A percentile compares a stretch with the other conserved stretches of the same genome.
Conservation (phyloP, 177 flowering plant species). For the Tripterygium wilfordii region DNA sequence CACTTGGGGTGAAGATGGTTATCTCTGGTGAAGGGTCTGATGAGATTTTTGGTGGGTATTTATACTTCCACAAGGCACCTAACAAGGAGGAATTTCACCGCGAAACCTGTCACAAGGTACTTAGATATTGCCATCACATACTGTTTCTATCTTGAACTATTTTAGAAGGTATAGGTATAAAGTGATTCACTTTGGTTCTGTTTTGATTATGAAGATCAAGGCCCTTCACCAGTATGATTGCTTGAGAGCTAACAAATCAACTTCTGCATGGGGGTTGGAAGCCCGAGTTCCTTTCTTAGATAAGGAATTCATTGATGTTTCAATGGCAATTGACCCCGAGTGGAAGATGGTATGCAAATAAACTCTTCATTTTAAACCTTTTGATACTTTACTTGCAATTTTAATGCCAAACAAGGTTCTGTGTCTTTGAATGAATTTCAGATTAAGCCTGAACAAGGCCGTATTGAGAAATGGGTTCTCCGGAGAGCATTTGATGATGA, state of each 20-base stretch:
- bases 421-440: slow-evolving; percentile 17
- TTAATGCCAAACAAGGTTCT: no score
- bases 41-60: slow-evolving; percentile 85
- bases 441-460: slow-evolving; percentile 62
- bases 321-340: slow-evolving; percentile 83
- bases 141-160: no score
- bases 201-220: slow-evolving; percentile 44
- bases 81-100: slow-evolving; percentile 83
- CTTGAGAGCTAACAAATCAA: slow-evolving; percentile 80
- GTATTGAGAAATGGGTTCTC: slow-evolving; percentile 83
- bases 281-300: slow-evolving; percentile 66
- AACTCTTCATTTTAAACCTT: neutral
- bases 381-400: no score
- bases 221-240: slow-evolving; percentile 62
- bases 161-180: no score
- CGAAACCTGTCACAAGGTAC: slow-evolving; percentile 85
- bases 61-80: slow-evolving; percentile 96
- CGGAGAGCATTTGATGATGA: slow-evolving; percentile 87
- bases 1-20: slow-evolving; percentile 90
- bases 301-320: slow-evolving; percentile 72
- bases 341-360: slow-evolving; percentile 64
- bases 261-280: slow-evolving; percentile 73
- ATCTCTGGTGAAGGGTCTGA: slow-evolving; percentile 89
- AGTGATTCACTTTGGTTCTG: slow-evolving; percentile 1
- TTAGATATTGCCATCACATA: no score